Evolutionary conservation across 805 yeast species (phyloP), one percentile per base, ranked within the genome.

Genomic region (Starmerella floricola): DNA sequence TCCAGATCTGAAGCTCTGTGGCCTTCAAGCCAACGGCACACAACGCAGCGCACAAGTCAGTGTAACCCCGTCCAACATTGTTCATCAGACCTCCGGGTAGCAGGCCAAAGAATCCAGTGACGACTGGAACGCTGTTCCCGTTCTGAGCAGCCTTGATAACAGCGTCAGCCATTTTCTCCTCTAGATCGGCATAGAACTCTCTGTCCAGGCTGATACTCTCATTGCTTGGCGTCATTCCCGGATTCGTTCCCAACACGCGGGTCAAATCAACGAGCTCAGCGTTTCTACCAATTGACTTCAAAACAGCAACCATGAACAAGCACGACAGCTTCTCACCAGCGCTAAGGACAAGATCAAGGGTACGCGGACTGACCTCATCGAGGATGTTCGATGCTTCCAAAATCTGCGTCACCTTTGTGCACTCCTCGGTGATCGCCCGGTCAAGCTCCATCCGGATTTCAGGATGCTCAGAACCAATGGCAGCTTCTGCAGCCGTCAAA

Each of bases 1-100:
- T 91, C 98, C 98, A 91, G 38, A 91, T 84, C 65, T 91, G 98
- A 48, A 91, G 69, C 63, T 91, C 98, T 34, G 85, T 93, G 4
- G 97, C 96, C 48, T 71, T 74, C 38, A 80, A 63, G 1, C 96
- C 98, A 23, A 91, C 97, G 0, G 98, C 95, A 31, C 86, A 73
- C 56, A 91, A 70, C 1, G 97, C 98, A 16, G 98, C 98, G 68
- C 98, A 91, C 54, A 91, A 67, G 61, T 91, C 98, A 8, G 98
- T 91, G 63, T 91, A 91, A 30, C 98, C 98, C 58, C 98, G 77
- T 34, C 98, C 98, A 43, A 91, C 94, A 40, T 93, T 84, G 55
- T 80, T 80, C 51, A 91, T 67, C 43, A 91, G 66, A 13, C 98
- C 97, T 50, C 95, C 96, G 27, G 96, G 97, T n/a, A 91, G 81